phyloP scores from a whole-genome alignment of 805 yeast species.

The Pichia pseudocactophila region DNA sequence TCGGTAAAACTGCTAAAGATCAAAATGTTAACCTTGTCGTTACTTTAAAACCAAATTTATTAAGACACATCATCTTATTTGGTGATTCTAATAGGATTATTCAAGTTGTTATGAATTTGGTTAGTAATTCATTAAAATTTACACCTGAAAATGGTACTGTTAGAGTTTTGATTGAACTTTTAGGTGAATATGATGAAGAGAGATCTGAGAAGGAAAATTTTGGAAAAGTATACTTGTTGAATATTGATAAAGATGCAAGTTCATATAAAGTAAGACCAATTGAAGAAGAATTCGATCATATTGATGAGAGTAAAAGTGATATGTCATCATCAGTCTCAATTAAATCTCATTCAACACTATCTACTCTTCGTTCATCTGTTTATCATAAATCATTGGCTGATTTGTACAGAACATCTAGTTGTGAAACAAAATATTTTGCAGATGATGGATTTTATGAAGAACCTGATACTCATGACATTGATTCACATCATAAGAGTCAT shows the following conservation, averaged over 20 bases:
- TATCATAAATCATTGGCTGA: conserved; percentile 37
- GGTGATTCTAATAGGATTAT: conserved; percentile 89
- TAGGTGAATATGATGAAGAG: conserved; percentile 62
- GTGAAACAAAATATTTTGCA: conserved; percentile 13
- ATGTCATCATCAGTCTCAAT: conserved; percentile 2
- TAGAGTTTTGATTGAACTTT: conserved; percentile 47
- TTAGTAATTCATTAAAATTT: conserved; percentile 84
- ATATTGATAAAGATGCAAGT: conserved; percentile 10
- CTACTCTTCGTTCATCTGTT: conserved; percentile 21
- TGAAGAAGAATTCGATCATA: background rate
- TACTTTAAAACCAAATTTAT: conserved; percentile 49
- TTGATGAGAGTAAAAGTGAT: conserved; percentile 3
- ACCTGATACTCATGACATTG: conserved; percentile 17
- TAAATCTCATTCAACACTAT: conserved; percentile 13
- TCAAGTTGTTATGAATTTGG: conserved; percentile 88
- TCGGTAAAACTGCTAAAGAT: conserved; percentile 69
- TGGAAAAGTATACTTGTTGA: conserved; percentile 38
- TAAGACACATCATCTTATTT: conserved; percentile 55
- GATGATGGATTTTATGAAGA: conserved; percentile 12
- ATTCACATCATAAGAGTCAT: conserved; percentile 11
- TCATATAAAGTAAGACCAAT: conserved; percentile 8
- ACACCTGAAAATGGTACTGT: conserved; percentile 87
- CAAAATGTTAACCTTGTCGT: conserved; percentile 64
- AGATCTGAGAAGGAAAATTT: conserved; percentile 35
- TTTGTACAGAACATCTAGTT: conserved; percentile 25